A percentile compares a stretch with the other conserved stretches of the same genome.
Conservation (phyloP, 2,329 filamentous ascomycete species). For the Colletotrichum theobromicola region DNA sequence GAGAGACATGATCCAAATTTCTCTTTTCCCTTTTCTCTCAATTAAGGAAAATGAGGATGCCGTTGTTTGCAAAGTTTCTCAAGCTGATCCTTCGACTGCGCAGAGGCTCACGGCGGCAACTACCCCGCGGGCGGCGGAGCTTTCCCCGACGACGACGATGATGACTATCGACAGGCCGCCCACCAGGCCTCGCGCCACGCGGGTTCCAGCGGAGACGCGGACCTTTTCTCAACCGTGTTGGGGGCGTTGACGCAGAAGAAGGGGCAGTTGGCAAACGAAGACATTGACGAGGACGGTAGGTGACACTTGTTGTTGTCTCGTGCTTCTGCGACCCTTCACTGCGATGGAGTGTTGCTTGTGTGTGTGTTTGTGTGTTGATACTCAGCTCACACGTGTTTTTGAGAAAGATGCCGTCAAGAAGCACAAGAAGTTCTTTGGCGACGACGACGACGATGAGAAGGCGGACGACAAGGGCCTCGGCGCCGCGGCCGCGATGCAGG, state of each 20-base stretch:
- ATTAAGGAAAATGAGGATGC: background rate
- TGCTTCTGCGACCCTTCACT: background rate
- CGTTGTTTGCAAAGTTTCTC: background rate
- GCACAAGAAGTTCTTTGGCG: slow-evolving; percentile 77
- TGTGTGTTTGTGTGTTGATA: background rate
- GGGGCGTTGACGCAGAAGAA: slow-evolving; percentile 55
- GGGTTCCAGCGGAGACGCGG: slow-evolving; percentile 49
- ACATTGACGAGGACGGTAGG: slow-evolving; percentile 56
- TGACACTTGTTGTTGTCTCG: background rate
- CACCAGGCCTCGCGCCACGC: slow-evolving; percentile 52
- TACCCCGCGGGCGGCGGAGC: slow-evolving; percentile 37
- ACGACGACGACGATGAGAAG: slow-evolving; percentile 48
- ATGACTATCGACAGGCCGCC: slow-evolving; percentile 54
- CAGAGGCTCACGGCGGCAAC: slow-evolving; percentile 36
- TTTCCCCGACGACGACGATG: slow-evolving; percentile 44
- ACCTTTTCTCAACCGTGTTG: slow-evolving; percentile 56
- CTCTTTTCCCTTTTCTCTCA: background rate
- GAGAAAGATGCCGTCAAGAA: slow-evolving; percentile 68
- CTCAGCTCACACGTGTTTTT: background rate
- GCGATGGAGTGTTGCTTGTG: background rate
- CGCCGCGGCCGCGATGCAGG: slow-evolving; percentile 79
- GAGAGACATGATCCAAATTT: background rate
- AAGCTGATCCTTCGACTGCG: background rate
- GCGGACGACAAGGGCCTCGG: slow-evolving; percentile 64
- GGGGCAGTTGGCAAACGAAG: slow-evolving; percentile 48